Evolutionary conservation across 2,329 filamentous ascomycete genomes (phyloP).

Genomic region (Phymatotrichopsis omnivora): DNA sequence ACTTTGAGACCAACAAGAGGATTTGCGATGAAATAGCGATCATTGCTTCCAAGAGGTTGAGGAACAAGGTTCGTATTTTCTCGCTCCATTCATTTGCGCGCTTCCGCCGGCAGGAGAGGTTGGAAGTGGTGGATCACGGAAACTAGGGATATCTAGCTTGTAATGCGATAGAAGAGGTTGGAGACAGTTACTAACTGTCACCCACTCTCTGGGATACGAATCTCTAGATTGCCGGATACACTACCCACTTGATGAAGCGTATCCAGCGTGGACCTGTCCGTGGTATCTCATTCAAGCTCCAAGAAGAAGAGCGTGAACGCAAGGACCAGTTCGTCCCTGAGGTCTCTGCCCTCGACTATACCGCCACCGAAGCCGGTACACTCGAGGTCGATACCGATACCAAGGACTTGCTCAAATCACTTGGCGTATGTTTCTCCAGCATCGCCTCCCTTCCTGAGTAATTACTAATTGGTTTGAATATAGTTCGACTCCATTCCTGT

Average conservation of each 20-base stretch:
- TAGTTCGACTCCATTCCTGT: conserved; percentile 97
- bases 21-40: conserved; percentile 99
- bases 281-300: conserved; percentile 99
- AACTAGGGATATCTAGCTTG: neutral
- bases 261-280: conserved; percentile 98
- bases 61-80: conserved; percentile 75
- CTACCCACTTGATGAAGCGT: conserved; percentile 98
- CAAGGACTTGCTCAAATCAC: conserved; percentile 97
- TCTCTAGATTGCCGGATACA: conserved; percentile 85
- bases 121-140: too few relatives aligned
- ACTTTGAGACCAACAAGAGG: conserved; percentile 99
- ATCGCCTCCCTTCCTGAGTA: neutral
- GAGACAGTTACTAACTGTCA: too few relatives aligned
- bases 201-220: neutral
- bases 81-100: neutral
- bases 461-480: conserved; percentile 17
- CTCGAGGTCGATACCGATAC: conserved; percentile 95
- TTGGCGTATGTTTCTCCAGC: conserved; percentile 65
- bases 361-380: conserved; percentile 83
- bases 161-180: too few relatives aligned
- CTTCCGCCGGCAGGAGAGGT: conserved; percentile 3
- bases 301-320: conserved; percentile 99
- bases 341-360: conserved; percentile 96
- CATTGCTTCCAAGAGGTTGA: conserved; percentile 96
- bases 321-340: conserved; percentile 99